phyloP scores from a whole-genome alignment of 2,329 filamentous ascomycete species.

The Didymella segeticola region DNA sequence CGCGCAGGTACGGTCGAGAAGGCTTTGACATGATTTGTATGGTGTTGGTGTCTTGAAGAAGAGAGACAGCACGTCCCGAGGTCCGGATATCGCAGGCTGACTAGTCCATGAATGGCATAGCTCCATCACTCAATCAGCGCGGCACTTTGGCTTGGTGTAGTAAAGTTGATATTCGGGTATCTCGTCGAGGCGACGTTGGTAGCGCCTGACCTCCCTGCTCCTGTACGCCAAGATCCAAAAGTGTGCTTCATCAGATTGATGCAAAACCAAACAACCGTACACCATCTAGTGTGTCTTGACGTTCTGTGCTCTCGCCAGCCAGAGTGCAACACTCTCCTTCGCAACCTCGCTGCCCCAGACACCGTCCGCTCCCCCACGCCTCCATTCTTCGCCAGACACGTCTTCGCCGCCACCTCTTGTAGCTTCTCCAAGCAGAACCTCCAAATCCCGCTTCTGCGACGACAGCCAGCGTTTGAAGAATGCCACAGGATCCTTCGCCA shows the following conservation, averaged over 20 bases:
- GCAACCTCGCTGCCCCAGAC: slow-evolving; percentile 69
- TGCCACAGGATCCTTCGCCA: slow-evolving; percentile 80
- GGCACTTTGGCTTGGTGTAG: background rate
- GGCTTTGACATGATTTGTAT: slow-evolving; percentile 25
- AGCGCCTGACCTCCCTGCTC: slow-evolving; percentile 18
- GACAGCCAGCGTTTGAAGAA: slow-evolving; percentile 90
- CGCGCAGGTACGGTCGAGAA: slow-evolving; percentile 39
- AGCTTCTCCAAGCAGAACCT: slow-evolving; percentile 84
- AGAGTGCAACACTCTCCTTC: slow-evolving; percentile 67
- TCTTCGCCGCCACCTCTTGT: slow-evolving; percentile 62
- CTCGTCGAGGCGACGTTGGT: slow-evolving; percentile 12
- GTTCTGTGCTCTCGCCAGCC: slow-evolving; percentile 55
- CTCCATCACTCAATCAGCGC: background rate
- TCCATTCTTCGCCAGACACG: slow-evolving; percentile 71
- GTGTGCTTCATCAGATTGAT: background rate
- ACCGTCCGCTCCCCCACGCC: slow-evolving; percentile 66
- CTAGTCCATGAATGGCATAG: slow-evolving; percentile 1
- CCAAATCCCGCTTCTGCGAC: slow-evolving; percentile 88
- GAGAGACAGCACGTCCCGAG: background rate
- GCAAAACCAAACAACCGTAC: background rate
- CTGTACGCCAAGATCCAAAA: slow-evolving; percentile 16
- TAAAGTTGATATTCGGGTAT: slow-evolving; percentile 18
- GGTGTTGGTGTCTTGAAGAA: background rate
- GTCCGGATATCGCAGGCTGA: slow-evolving; percentile 7
- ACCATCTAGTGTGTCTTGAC: slow-evolving; percentile 38